Evolutionary conservation across 2,329 filamentous ascomycete species (phyloP), one percentile per base, ranked within the genome.

Genomic region (Trichoderma sp.): DNA sequence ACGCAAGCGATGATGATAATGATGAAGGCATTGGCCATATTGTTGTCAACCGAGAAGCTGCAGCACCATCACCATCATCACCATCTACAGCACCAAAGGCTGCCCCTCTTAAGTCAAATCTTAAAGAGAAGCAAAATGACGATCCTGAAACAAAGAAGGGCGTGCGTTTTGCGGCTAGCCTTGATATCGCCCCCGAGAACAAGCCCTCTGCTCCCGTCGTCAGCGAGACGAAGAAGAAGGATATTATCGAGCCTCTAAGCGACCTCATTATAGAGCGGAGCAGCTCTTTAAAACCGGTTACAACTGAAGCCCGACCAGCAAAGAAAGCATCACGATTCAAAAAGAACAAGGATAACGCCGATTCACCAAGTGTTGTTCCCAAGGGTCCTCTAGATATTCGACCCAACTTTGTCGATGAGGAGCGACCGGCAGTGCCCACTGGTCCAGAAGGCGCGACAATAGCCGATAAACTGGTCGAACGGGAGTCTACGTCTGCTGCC

Each of bases 131-230:
- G 62, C 75, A 76, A 30, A 53, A 71, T 43, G 70, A 71, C 9
- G 74, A 74, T 3, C 39, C 50, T 11, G 73, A 76, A 15, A 76
- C 77, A 58, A 88, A 87, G 78, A 97, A 96, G 82, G 91, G 88
- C 17, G 94, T 97, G 30, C 89, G 91, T n/a, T 97, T 97, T 80
- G 91, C 94, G 2, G 84, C 90, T 39, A 85, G 86, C 6, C 83
- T 97, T 39, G 93, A 96, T 76, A 90, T 97, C 73, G 91, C 92
- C 62, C 80, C 80, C 3, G 82, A 80, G 61, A 77, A 73, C 26
- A 75, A 78, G 26, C 70, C 75, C 7, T 67, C 73, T 17, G 57
- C 67, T 58, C 73, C 74, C 26, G 70, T 75, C 11, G 57, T 73
- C 5, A 71, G 72, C 17, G 74, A 77, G 8, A 77, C 47, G 62